These are phyloP conservation scores for Claviceps africana DNA, from an alignment of 2,329 filamentous ascomycete species.

Conservation along the genomic window DNA sequence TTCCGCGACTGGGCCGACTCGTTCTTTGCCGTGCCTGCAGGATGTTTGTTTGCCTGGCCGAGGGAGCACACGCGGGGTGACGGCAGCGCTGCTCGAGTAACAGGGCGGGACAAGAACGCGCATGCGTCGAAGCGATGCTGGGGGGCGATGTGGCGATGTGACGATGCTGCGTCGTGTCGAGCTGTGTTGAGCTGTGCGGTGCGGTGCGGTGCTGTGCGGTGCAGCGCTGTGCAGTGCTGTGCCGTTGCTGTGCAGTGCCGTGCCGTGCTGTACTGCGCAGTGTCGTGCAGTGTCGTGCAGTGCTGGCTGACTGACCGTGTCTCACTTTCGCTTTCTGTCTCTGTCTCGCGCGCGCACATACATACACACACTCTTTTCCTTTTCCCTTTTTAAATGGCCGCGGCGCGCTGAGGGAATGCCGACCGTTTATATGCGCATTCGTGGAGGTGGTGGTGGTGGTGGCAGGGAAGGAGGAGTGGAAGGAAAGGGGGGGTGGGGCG, in stretches of 20 bases:
- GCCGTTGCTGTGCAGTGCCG: background rate
- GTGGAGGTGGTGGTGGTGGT: background rate
- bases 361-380: background rate
- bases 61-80: background rate
- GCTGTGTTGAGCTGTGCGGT: too few relatives aligned
- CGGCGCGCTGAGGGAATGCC: slow-evolving; percentile 23
- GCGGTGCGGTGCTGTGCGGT: too few relatives aligned
- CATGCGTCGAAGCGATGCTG: background rate
- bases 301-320: background rate
- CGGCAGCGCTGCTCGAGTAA: background rate
- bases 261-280: too few relatives aligned
- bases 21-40: background rate
- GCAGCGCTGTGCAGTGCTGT: background rate
- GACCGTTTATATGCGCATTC: slow-evolving; percentile 34
- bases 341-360: background rate
- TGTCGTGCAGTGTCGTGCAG: too few relatives aligned
- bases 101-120: background rate
- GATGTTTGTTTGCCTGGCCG: background rate
- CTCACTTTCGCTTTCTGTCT: background rate
- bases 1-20: background rate
- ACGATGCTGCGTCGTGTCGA: background rate
- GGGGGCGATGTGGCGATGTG: background rate
- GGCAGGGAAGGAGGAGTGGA: too few relatives aligned
- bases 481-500: too few relatives aligned
- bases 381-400: background rate